Evolutionary conservation across 805 yeast species (phyloP).

Genomic region (Saturnispora sekii): DNA sequence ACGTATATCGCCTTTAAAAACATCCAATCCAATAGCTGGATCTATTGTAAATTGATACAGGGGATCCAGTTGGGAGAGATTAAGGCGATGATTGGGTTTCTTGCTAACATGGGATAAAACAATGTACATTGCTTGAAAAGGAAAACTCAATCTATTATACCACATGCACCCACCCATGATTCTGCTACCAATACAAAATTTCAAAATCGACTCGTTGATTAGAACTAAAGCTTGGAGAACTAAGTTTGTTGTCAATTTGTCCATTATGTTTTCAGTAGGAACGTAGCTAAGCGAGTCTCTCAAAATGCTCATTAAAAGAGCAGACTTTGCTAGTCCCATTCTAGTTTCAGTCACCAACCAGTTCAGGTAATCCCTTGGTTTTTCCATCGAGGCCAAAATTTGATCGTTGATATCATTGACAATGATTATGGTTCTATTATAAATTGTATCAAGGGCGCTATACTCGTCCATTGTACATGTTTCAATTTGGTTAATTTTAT

Average conservation of each 20-base stretch:
- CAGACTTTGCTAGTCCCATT: slow-evolving; percentile 16
- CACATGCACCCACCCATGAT: slow-evolving; percentile 12
- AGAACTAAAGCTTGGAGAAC: slow-evolving; percentile 17
- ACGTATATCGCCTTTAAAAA: slow-evolving; percentile 13
- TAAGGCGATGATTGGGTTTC: slow-evolving; percentile 10
- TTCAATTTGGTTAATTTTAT: slow-evolving; percentile 15
- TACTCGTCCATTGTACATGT: slow-evolving; percentile 7
- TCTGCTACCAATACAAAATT: slow-evolving; percentile 13
- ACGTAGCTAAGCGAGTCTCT: slow-evolving; percentile 8
- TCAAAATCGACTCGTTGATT: slow-evolving; percentile 18
- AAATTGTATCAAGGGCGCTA: slow-evolving; percentile 7
- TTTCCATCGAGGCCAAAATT: slow-evolving; percentile 2
- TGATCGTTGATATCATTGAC: slow-evolving; percentile 10
- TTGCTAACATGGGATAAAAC: slow-evolving; percentile 15
- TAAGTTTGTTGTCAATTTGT: slow-evolving; percentile 11
- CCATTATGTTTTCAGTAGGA: slow-evolving; percentile 2
- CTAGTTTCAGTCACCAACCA: slow-evolving; percentile 17
- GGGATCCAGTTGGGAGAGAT: slow-evolving; percentile 9
- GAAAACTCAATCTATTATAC: slow-evolving; percentile 18
- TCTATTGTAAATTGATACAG: slow-evolving; percentile 12
- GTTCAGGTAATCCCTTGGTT: slow-evolving; percentile 3
- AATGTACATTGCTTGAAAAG: slow-evolving; percentile 20
- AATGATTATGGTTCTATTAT: slow-evolving; percentile 6
- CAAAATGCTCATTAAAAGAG: slow-evolving; percentile 13
- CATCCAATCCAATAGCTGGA: slow-evolving; percentile 9